Percentiles rank a stretch among this genome's conserved stretches.
phyloP scores from a whole-genome alignment of 306 rosid genomes.

The Hippophae rhamnoides region DNA sequence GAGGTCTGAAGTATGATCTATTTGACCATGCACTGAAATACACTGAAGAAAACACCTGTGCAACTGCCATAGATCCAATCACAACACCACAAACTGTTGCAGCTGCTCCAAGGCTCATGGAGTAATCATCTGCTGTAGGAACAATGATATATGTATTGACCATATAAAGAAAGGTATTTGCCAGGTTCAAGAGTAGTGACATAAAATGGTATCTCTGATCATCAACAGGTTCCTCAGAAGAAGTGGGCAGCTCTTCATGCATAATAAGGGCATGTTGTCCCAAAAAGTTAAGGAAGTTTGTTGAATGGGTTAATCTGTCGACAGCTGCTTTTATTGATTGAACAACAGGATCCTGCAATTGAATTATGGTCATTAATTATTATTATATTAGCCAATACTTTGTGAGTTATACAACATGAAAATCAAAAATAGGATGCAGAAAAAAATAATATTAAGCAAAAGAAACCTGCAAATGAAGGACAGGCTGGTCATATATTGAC shows the following conservation, averaged over 20 bases:
- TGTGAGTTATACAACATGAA: neutral
- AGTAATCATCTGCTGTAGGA: conserved; percentile 99
- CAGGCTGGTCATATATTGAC: conserved; percentile 84
- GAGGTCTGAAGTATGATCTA: conserved; percentile 90
- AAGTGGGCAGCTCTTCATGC: conserved; percentile 80
- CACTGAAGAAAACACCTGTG: conserved; percentile 93
- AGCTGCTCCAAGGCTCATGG: conserved; percentile 92
- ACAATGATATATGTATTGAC: conserved; percentile 96
- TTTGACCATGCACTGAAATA: conserved; percentile 99
- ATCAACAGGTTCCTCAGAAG: conserved; percentile 54
- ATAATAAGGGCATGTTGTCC: conserved; percentile 96
- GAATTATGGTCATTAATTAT: conserved; percentile 15
- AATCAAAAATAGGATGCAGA: neutral
- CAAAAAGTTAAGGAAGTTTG: conserved; percentile 88
- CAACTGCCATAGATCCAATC: conserved; percentile 98
- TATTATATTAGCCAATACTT: conserved; percentile 9
- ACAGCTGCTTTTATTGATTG: conserved; percentile 81
- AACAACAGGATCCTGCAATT: conserved; percentile 81
- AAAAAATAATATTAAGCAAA: conserved; percentile 10
- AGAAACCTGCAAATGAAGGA: conserved; percentile 81
- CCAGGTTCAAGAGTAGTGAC: conserved; percentile 88
- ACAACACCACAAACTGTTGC: conserved; percentile 97
- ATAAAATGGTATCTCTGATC: conserved; percentile 68
- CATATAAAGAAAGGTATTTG: conserved; percentile 91
- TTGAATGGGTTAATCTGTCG: conserved; percentile 77